Percentiles rank a stretch among this genome's conserved stretches.
Conservation (phyloP, 371 early-diverging fungal genomes). For the Zychaea mexicana region DNA sequence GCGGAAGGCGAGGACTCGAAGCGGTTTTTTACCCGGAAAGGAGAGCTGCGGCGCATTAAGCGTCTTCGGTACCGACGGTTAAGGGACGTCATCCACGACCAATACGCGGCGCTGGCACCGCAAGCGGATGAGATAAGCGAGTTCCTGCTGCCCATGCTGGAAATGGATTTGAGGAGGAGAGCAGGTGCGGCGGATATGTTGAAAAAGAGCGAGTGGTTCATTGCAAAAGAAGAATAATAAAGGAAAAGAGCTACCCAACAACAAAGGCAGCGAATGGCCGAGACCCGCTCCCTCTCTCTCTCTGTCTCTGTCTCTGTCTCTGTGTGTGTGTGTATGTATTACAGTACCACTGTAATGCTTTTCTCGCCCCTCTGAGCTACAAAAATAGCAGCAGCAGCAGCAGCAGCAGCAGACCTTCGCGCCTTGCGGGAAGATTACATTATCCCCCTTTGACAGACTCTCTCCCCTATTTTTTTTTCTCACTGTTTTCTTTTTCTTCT, state of each 20-base stretch:
- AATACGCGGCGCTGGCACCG: slow-evolving; percentile 64
- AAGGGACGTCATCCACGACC: slow-evolving; percentile 81
- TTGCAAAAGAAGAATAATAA: slow-evolving; percentile 15
- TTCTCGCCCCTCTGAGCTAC: too few relatives aligned
- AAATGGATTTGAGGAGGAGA: slow-evolving; percentile 64
- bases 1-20: slow-evolving; percentile 75
- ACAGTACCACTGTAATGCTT: too few relatives aligned
- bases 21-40: slow-evolving; percentile 81
- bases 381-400: too few relatives aligned
- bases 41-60: slow-evolving; percentile 85
- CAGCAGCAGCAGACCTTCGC: not conserved
- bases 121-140: slow-evolving; percentile 60
- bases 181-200: slow-evolving; percentile 61
- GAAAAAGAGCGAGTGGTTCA: slow-evolving; percentile 56
- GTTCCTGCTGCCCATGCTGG: slow-evolving; percentile 79
- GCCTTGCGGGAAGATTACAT: not conserved
- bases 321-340: too few relatives aligned
- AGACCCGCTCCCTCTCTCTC: not conserved
- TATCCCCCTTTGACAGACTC: slow-evolving; percentile 6
- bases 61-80: slow-evolving; percentile 83
- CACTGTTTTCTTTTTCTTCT: slow-evolving; percentile 7
- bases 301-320: too few relatives aligned
- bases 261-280: not conserved
- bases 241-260: too few relatives aligned
- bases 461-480: slow-evolving; percentile 7